Evolutionary conservation across 1,284 basidiomycete genomes (phyloP).

Genomic region (Pyrrhoderma noxium): DNA sequence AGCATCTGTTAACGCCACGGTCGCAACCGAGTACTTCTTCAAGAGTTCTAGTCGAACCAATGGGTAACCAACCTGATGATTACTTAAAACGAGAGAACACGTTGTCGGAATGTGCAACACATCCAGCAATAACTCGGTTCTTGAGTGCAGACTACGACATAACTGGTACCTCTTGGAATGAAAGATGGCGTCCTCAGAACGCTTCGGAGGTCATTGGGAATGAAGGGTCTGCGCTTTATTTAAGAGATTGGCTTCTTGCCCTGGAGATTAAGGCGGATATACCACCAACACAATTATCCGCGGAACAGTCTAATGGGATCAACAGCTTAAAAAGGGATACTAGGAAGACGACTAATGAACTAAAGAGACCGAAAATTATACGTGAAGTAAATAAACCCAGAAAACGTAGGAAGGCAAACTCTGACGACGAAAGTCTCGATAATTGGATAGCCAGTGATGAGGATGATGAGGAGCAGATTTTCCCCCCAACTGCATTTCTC

Average conservation of each 20-base stretch:
- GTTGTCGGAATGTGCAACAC: slow-evolving; percentile 1
- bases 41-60: slow-evolving; percentile 3
- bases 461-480: slow-evolving; percentile 28
- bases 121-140: slow-evolving; percentile 48
- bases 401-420: slow-evolving; percentile 21
- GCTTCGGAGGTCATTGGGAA: slow-evolving; percentile 82
- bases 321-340: slow-evolving; percentile 21
- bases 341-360: slow-evolving; percentile 5
- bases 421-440: slow-evolving; percentile 24
- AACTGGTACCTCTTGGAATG: slow-evolving; percentile 48
- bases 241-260: slow-evolving; percentile 77
- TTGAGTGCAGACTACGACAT: slow-evolving; percentile 23
- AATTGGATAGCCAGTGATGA: slow-evolving; percentile 27
- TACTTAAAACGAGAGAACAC: slow-evolving; percentile 1
- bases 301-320: slow-evolving; percentile 9
- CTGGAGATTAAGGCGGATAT: slow-evolving; percentile 45
- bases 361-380: slow-evolving; percentile 23
- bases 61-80: slow-evolving; percentile 4
- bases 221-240: slow-evolving; percentile 61
- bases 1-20: background rate
- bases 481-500: slow-evolving; percentile 20
- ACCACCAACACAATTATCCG: slow-evolving; percentile 15
- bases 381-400: slow-evolving; percentile 20
- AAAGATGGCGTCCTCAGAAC: slow-evolving; percentile 68
- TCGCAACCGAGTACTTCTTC: background rate